phyloP scores from a whole-genome alignment of 768 basidiomycete species.

The Pisolithus orientalis region DNA sequence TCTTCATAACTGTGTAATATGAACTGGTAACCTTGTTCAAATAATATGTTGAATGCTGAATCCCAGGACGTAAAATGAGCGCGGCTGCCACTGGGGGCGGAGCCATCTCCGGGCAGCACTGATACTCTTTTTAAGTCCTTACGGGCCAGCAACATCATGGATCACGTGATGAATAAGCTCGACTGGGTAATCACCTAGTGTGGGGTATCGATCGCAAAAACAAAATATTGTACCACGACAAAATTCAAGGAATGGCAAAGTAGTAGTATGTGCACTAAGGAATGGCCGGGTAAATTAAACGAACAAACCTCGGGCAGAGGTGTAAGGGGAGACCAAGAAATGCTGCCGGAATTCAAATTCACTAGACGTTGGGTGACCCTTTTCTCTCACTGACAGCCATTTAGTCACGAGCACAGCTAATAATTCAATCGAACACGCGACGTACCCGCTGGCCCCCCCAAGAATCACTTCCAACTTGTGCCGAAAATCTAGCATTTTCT shows the following conservation, averaged over 20 bases:
- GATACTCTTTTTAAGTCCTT: background rate
- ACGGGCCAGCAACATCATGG: background rate
- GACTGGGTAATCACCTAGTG: too few species aligned
- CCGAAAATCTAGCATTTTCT: slow-evolving; percentile 9
- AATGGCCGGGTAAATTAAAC: too few species aligned
- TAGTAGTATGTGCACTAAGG: too few species aligned
- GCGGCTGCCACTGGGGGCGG: slow-evolving; percentile 1
- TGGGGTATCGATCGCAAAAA: too few species aligned
- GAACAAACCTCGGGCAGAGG: too few species aligned
- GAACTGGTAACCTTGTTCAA: background rate
- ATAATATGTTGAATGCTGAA: background rate
- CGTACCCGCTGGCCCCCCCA: slow-evolving; percentile 10
- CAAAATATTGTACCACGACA: background rate
- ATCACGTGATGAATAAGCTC: background rate
- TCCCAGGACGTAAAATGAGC: background rate
- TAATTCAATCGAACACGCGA: background rate
- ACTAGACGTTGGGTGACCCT: too few species aligned
- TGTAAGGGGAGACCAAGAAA: too few species aligned
- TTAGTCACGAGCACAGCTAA: too few species aligned
- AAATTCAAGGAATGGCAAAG: too few species aligned
- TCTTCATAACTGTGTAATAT: slow-evolving; percentile 52
- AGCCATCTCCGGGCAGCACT: background rate
- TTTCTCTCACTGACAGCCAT: too few species aligned
- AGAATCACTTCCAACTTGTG: slow-evolving; percentile 24
- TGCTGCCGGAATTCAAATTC: too few species aligned